Conservation (phyloP, 805 yeast species). For the Jamesozyma rosinii region DNA sequence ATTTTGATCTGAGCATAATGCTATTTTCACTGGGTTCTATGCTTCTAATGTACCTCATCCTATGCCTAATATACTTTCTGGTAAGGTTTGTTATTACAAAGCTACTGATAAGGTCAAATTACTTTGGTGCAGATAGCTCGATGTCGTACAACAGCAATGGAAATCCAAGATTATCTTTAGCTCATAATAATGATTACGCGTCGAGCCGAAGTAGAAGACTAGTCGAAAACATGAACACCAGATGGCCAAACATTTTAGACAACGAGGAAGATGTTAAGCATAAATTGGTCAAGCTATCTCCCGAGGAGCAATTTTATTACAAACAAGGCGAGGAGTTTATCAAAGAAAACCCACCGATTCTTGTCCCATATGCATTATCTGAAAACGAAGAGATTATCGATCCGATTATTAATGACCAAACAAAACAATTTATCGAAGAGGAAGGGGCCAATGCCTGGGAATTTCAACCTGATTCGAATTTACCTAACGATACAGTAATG, state of each 20-base stretch:
- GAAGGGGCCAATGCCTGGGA: conserved; percentile 90
- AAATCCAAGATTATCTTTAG: conserved; percentile 10
- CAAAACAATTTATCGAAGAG: conserved; percentile 55
- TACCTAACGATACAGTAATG: conserved; percentile 46
- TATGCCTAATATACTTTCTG: conserved; percentile 12
- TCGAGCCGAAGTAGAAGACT: not conserved
- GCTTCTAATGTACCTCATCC: conserved; percentile 13
- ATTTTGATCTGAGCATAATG: conserved; percentile 20
- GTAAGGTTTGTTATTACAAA: conserved; percentile 11
- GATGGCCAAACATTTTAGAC: conserved; percentile 50
- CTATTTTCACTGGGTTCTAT: conserved; percentile 17
- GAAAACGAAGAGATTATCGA: conserved; percentile 17
- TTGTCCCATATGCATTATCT: conserved; percentile 21
- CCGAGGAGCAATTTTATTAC: conserved; percentile 34
- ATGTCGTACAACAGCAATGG: not conserved
- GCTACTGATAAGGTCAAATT: conserved; percentile 5
- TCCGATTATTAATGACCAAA: conserved; percentile 30
- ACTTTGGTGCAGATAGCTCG: not conserved
- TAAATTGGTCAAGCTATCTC: conserved; percentile 51
- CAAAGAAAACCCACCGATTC: conserved; percentile 37
- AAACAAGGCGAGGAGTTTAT: conserved; percentile 33
- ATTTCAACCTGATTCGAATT: conserved; percentile 49
- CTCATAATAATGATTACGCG: conserved; percentile 11
- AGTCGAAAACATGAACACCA: conserved; percentile 9
- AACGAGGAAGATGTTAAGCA: conserved; percentile 53